These are phyloP conservation scores for Kentomonas sorsogonicus DNA, from an alignment of 208 protist species.

Conservation along the genomic window DNA sequence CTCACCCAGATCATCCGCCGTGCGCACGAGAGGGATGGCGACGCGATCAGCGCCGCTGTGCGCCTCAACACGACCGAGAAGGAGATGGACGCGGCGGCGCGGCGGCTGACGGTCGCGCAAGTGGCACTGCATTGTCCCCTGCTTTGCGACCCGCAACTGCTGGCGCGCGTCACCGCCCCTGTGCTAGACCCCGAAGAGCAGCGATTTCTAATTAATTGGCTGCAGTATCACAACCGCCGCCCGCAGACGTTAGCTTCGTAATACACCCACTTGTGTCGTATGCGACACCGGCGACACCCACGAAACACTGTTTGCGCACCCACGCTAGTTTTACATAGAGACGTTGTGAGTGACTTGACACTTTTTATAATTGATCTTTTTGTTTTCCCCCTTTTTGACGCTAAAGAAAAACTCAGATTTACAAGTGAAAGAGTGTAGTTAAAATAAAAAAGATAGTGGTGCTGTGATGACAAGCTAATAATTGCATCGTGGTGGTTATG, in stretches of 20 bases:
- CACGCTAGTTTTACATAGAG: no score
- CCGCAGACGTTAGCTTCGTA: no score
- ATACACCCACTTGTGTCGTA: no score
- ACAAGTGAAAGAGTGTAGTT: no score
- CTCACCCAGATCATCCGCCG: conserved; percentile 62
- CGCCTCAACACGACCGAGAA: conserved; percentile 54
- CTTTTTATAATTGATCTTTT: conserved; percentile 1
- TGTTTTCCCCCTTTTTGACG: conserved; percentile 4
- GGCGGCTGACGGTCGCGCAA: conserved; percentile 44
- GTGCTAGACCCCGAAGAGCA: conserved; percentile 47
- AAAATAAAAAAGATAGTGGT: no score
- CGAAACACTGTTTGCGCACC: no score
- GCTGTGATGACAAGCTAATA: background rate
- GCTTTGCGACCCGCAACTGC: conserved; percentile 23
- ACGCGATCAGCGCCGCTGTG: conserved; percentile 23
- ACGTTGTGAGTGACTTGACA: no score
- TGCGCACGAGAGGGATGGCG: conserved; percentile 49
- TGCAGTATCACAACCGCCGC: no score
- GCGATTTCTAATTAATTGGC: conserved; percentile 41
- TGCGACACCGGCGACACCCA: no score
- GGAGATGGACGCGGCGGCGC: conserved; percentile 35
- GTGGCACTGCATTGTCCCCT: conserved; percentile 23
- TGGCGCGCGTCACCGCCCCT: conserved; percentile 34
- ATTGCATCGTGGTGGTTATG: background rate
- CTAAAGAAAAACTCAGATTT: background rate